Evolutionary conservation across 2,329 filamentous ascomycete species (phyloP).

Genomic region (Pseudocercospora vitis): DNA sequence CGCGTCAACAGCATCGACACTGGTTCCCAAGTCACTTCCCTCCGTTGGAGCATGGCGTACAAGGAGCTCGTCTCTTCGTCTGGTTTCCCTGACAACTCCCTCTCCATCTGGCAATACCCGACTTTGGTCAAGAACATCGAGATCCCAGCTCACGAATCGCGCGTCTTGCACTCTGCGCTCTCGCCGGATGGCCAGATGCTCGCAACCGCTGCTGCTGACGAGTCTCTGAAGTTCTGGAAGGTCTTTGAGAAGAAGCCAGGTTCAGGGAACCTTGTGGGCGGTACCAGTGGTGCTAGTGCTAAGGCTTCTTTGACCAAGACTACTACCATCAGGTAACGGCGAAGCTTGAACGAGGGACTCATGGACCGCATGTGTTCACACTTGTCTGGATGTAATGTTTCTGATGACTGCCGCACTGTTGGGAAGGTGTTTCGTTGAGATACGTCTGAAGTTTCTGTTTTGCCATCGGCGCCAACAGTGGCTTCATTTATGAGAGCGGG

Average conservation of each 20-base stretch:
- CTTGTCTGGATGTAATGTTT: no score
- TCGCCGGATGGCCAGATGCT: constrained; percentile 98
- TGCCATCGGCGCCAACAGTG: no score
- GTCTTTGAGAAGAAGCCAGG: constrained; percentile 98
- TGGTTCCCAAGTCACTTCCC: constrained; percentile 92
- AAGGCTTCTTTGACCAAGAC: constrained; percentile 83
- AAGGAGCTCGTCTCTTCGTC: constrained; percentile 97
- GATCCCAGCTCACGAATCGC: constrained; percentile 94
- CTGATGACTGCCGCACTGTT: no score
- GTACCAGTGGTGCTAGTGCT: constrained; percentile 67
- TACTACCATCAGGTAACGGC: constrained; percentile 68
- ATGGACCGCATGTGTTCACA: not conserved
- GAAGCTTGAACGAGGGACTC: no score
- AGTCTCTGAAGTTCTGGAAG: constrained; percentile 99
- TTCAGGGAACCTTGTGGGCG: constrained; percentile 61
- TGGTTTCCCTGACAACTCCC: constrained; percentile 97
- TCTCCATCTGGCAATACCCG: constrained; percentile 99
- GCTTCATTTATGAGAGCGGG: no score
- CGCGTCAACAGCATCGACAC: constrained; percentile 99
- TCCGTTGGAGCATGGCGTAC: constrained; percentile 95
- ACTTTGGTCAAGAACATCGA: constrained; percentile 96
- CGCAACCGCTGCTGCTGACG: constrained; percentile 91
- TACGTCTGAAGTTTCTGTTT: no score
- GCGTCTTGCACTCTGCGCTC: constrained; percentile 93
- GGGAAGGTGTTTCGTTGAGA: no score